Evolutionary conservation across 768 basidiomycete species (phyloP), one percentile per base, ranked within the genome.

Genomic region (Termitomyces sp.): DNA sequence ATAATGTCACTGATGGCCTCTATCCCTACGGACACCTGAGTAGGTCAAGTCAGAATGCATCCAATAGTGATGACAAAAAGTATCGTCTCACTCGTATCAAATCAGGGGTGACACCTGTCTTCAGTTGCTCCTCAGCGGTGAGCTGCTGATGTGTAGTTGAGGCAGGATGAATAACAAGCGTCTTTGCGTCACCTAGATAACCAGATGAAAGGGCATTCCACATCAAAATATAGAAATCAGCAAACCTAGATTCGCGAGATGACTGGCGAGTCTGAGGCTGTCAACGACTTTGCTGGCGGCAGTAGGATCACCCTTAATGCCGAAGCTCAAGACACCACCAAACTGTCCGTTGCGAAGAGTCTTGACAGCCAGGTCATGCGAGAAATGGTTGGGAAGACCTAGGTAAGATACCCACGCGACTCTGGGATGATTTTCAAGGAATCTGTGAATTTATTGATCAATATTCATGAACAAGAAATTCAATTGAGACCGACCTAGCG

Each of bases 331-430:
- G 57, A 93, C 79, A 16, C 89, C 90, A 7, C 91, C 88, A 53
- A 74, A 92, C 3, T 73, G 70, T 52, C 78, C 74, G 2, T 71
- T 67, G 7, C 85, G 75, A 39, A 91, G 71, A 20, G 84, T 70
- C 56, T 76, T 71, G 61, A 77, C 73, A 4, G 89, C 90, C 7
- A 78, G 66, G 38, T 69, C 68, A 68, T 93, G 76, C 36, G 82
- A 85, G 0, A 75, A 67, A 67, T 94, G 92, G 2, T 63, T 68
- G 43, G 69, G 65, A 2, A 91, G 77, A 7, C 92, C 91, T 35
- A 86, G 79, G 64, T 93, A 94, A 0, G 83, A 85, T 1, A 92
- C 87, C 90, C 88, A 93, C 1, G 79, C 68, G 36, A 94, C 78
- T 27, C 79, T 75, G 5, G 82, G 80, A 64, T 92, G 83, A 48